Conservation (phyloP, 2,329 filamentous ascomycete genomes). For the Colletotrichum sp. region DNA sequence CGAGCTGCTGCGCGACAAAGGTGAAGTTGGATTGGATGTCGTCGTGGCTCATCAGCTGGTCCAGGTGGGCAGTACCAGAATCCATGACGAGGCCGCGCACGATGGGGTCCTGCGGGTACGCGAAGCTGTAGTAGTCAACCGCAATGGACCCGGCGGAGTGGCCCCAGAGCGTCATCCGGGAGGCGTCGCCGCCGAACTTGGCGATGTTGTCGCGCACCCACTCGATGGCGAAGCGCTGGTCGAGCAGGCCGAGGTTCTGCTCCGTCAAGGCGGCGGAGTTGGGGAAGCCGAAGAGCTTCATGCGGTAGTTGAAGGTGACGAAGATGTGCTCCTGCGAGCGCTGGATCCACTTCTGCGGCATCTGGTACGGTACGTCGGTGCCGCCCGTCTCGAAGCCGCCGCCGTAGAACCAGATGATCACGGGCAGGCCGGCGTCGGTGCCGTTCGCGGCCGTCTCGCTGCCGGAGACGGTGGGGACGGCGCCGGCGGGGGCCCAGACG, state of each 20-base stretch:
- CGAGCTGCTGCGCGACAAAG: constrained; percentile 42
- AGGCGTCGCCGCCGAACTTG: constrained; percentile 54
- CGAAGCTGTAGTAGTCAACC: constrained; percentile 44
- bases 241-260: constrained; percentile 55
- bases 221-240: constrained; percentile 58
- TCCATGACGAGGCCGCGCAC: constrained; percentile 42
- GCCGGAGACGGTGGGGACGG: background rate
- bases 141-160: constrained; percentile 49
- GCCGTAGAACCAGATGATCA: constrained; percentile 28
- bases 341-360: constrained; percentile 31
- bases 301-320: constrained; percentile 34
- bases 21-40: constrained; percentile 39
- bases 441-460: background rate
- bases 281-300: constrained; percentile 35
- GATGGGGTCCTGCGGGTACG: constrained; percentile 46
- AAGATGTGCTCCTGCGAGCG: constrained; percentile 32
- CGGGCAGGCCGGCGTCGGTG: constrained; percentile 8
- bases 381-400: constrained; percentile 32
- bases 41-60: constrained; percentile 38
- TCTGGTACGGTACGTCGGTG: constrained; percentile 29
- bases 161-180: constrained; percentile 50
- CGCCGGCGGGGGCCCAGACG: constrained; percentile 36
- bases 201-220: constrained; percentile 57
- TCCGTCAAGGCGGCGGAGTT: constrained; percentile 29
- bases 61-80: constrained; percentile 31